Percentiles rank a stretch among this genome's conserved stretches.
Evolutionary conservation across 495 filamentous ascomycete genomes (phyloP).

Genomic region (Chlorociboria aeruginascens): DNA sequence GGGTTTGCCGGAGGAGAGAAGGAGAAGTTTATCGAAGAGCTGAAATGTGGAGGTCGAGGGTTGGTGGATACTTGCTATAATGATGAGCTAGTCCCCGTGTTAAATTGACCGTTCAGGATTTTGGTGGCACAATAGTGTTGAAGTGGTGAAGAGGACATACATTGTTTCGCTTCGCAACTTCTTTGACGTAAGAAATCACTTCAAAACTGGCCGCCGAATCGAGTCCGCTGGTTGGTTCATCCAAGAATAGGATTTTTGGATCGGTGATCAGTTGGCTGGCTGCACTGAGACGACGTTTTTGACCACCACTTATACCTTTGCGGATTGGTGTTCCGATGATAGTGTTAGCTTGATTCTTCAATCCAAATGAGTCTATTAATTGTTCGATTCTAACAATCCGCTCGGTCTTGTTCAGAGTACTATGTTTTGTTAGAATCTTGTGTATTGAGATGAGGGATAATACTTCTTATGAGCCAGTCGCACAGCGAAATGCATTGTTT

Average conservation of each 20-base stretch:
- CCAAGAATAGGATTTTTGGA: conserved; percentile 68
- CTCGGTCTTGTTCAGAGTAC: conserved; percentile 32
- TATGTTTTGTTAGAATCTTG: no score
- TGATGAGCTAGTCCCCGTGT: conserved; percentile 52
- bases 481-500: conserved; percentile 63
- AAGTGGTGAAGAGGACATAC: conserved; percentile 23
- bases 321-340: conserved; percentile 68
- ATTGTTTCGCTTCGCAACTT: conserved; percentile 53
- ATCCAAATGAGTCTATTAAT: conserved; percentile 48
- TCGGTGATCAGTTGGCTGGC: conserved; percentile 68
- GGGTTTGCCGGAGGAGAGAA: conserved; percentile 55
- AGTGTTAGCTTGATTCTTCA: conserved; percentile 49
- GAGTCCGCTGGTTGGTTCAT: conserved; percentile 72
- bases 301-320: conserved; percentile 70
- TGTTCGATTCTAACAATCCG: conserved; percentile 40
- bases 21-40: conserved; percentile 65
- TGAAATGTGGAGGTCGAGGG: conserved; percentile 65
- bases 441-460: neutral
- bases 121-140: no score
- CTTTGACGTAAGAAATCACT: conserved; percentile 51
- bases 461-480: conserved; percentile 21
- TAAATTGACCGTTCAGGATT: no score
- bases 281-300: conserved; percentile 67
- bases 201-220: conserved; percentile 61
- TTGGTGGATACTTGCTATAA: conserved; percentile 75